Base-by-base conservation (phyloP, 2,329 filamentous ascomycete species). In the Aschersonia sp. region DNA sequence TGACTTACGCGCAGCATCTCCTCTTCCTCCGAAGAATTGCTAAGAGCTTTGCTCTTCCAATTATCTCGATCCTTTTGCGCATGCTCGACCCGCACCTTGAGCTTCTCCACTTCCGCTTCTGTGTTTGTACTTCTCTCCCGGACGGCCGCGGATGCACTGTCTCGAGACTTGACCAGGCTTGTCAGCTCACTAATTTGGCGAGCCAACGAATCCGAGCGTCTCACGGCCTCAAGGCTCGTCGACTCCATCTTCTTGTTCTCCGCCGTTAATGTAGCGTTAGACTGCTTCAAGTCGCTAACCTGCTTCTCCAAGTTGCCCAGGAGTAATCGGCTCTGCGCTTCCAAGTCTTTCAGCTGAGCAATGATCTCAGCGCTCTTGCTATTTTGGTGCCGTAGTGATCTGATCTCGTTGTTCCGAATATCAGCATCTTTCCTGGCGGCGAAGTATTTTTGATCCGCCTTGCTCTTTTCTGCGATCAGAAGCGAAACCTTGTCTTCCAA, bases 401-500 rank as follows among this genome's bases (percentile, higher is more conserved):
- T 76, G 44, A 94, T 82, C 65, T 97, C 90, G 50, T 78, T 74
- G 49, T 88, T 83, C 46, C 87, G 77, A 43, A 85, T 82, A 58
- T 97, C 90, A 59, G 90, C 94, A 55, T 89, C 84, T 62, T 95
- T 96, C 73, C 94, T 88, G 7, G 89, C 87, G 1, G 86, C 87
- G 63, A 97, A 97, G 62, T 94, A 98, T 65, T 97, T 97, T 60
- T 97, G 90, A 59, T 98, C 92, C 1, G 90, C 90, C 65, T 96
- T 97, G 54, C 83, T 81, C 69, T 98, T 98, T 65, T 98, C 88
- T 0, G 87, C 86, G 41, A 78, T 79, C 22, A 94, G 68, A 30
- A 85, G 72, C 14, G 78, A 69, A 39, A 90, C 71, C 52, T 83
- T 85, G 49, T 95, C 88, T 66, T 97, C 89, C 59, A 87, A 69